Evolutionary conservation across 2,329 filamentous ascomycete genomes (phyloP).

Genomic region (Cladophialophora yegresii): DNA sequence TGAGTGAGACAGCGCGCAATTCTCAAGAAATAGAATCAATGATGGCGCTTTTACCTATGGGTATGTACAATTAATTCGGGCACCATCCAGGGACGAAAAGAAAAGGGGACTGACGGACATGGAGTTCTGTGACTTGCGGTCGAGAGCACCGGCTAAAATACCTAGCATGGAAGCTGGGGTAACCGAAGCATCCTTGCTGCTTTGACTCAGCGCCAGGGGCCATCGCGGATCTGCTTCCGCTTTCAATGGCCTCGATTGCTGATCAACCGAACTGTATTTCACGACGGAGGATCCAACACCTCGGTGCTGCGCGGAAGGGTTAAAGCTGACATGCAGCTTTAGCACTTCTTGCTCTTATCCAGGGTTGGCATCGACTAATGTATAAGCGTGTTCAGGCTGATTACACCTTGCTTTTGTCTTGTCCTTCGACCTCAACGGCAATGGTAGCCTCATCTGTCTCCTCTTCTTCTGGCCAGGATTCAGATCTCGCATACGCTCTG

Average conservation of each 20-base stretch:
- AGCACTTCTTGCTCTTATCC: background rate
- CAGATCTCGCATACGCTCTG: background rate
- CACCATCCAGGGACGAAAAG: background rate
- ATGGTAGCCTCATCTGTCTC: background rate
- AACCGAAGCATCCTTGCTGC: background rate
- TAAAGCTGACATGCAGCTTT: background rate
- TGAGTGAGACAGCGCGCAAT: background rate
- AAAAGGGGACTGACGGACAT: background rate
- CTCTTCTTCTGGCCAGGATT: background rate
- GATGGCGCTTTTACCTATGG: background rate
- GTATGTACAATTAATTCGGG: background rate
- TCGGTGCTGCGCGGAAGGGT: background rate
- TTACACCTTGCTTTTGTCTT: background rate
- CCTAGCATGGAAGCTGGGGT: constrained; percentile 2
- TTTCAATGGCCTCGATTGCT: background rate
- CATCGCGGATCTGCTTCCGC: background rate
- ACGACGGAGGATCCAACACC: no score
- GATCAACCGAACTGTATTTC: no score
- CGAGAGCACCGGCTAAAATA: background rate
- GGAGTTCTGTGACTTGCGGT: background rate
- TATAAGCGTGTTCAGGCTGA: background rate
- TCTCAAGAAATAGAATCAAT: background rate
- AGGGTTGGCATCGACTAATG: background rate
- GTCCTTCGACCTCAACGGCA: background rate
- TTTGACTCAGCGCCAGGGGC: background rate